Base-by-base conservation (phyloP, 2,329 filamentous ascomycete species). In the Trichoderma arundinaceum region DNA sequence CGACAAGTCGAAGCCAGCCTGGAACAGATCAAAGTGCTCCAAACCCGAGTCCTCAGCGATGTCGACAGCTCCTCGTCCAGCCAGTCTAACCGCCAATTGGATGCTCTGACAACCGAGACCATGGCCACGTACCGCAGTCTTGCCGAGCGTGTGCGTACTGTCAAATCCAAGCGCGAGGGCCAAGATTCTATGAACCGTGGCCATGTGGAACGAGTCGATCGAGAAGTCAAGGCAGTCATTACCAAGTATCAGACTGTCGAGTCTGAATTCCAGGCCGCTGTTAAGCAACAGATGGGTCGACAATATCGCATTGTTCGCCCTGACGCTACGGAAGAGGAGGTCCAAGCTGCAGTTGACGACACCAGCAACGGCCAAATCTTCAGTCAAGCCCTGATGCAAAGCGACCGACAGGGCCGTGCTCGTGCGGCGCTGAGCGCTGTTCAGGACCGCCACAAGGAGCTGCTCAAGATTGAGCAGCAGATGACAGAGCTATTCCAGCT, bases 291-390 rank as follows among this genome's bases (percentile, higher is more conserved):
- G 78, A 91, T 96, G 80, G 90, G 89, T 70, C 87, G 95, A 64
- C 93, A 97, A 77, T 97, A 96, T 79, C 87, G 91, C 66, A 97
- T 98, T 75, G 94, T 95, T 64, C 86, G 88, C 69, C 92, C 93
- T 22, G 89, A 96, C 66, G 92, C 92, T 3, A 86, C 87, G 33
- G 91, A 95, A 62, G 82, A 84, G 49, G 93, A 98, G 77, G 87
- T 97, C 33, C 84, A 86, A 66, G 86, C 90, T 65, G 92, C 92
- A 15, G 90, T 94, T 0, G 88, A 94, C 73, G 88, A 92, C 72
- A 84, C 85, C 71, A 84, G 80, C 13, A 86, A 90, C 69, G 87
- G 88, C 61, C 92, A 96, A 77, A 89, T 96, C 71, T 98, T 98
- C 80, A 89, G 90, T 75, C 92, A 96, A 77, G 92, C 92, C 65